phyloP scores from a whole-genome alignment of 176 grass and related monocot species.

The Areca catechu region DNA sequence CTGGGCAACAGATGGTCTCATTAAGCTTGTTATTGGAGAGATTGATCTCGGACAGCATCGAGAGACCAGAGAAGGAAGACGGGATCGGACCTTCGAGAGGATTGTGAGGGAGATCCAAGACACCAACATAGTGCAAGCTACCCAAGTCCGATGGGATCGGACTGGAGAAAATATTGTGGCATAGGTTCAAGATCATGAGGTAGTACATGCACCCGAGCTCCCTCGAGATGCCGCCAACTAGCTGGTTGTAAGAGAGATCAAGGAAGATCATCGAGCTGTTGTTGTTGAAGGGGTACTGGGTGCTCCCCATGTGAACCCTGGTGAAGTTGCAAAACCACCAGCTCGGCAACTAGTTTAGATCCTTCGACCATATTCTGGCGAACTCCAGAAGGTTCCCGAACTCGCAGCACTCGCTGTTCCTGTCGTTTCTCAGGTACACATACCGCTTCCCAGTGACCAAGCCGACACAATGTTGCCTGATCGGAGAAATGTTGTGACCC shows the following conservation, averaged over 20 bases:
- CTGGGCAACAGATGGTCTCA: too few species aligned
- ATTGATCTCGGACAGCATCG: too few species aligned
- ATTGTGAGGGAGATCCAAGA: constrained; percentile 84
- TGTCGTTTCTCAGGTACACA: constrained; percentile 77
- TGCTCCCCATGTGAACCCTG: too few species aligned
- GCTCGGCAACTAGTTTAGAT: too few species aligned
- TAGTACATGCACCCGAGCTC: constrained; percentile 82
- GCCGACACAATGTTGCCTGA: constrained; percentile 73
- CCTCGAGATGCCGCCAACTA: constrained; percentile 47
- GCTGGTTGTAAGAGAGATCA: constrained; percentile 84
- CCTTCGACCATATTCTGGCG: too few species aligned
- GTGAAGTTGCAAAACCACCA: too few species aligned
- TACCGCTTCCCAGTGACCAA: constrained; percentile 66
- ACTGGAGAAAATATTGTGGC: constrained; percentile 69
- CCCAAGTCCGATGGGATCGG: constrained; percentile 53
- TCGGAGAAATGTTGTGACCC: too few species aligned
- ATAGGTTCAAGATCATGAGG: constrained; percentile 90
- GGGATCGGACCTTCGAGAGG: constrained; percentile 69
- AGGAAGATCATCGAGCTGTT: too few species aligned
- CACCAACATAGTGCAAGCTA: constrained; percentile 37
- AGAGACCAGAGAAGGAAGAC: constrained; percentile 77
- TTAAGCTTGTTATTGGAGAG: too few species aligned
- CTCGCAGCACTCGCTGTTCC: constrained; percentile 68
- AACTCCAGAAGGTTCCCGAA: constrained; percentile 81
- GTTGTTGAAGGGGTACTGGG: too few species aligned